These are phyloP conservation scores for Colletotrichum sp. DNA, from an alignment of 2,329 filamentous ascomycete genomes.

Conservation along the genomic window DNA sequence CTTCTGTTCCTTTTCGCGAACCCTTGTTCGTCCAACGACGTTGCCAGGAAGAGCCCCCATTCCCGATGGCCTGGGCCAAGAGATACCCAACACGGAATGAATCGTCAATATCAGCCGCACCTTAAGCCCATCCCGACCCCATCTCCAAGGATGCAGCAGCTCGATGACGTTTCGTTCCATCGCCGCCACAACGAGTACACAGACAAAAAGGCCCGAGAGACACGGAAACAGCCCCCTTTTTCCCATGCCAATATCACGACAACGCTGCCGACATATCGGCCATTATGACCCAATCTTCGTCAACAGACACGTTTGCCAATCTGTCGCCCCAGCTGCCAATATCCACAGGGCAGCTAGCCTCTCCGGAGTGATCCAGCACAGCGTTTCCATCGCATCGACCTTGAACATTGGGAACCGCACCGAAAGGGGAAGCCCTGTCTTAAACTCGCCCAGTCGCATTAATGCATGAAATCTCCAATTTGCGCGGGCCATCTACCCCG, in stretches of 20 bases:
- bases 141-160: conserved; percentile 4
- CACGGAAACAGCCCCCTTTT: background rate
- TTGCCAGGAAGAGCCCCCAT: conserved; percentile 5
- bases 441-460: conserved; percentile 7
- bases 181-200: background rate
- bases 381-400: background rate
- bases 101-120: conserved; percentile 17
- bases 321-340: background rate
- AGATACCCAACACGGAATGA: conserved; percentile 6
- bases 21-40: conserved; percentile 19
- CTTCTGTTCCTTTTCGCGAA: conserved; percentile 1
- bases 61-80: conserved; percentile 12
- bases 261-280: background rate
- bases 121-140: conserved; percentile 11
- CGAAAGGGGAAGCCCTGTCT: background rate
- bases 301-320: background rate
- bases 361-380: background rate
- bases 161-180: conserved; percentile 19
- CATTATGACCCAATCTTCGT: background rate
- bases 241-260: conserved; percentile 9
- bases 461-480: conserved; percentile 20
- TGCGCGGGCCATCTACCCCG: conserved; percentile 18
- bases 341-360: conserved; percentile 12
- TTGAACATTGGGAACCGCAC: background rate
- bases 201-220: background rate